Percentiles rank a stretch among this genome's conserved stretches.
These are phyloP conservation scores for Mrakiaceae sp. DNA, from an alignment of 1,284 basidiomycete species.

Conservation along the genomic window DNA sequence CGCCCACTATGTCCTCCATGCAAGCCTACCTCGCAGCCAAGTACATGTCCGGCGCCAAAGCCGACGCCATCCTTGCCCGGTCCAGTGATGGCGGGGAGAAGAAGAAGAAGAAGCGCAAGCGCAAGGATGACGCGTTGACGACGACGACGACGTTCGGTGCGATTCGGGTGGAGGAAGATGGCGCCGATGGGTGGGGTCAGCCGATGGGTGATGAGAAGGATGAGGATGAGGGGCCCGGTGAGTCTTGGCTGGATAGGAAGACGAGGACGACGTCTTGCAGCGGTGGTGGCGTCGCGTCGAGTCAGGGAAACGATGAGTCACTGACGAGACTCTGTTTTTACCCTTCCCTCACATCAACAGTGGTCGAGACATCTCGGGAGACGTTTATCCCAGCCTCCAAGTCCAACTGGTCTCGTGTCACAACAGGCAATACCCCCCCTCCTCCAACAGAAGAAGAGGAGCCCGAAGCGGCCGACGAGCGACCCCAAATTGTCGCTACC, in stretches of 20 bases:
- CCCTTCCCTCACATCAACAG: background rate
- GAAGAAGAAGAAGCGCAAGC: conserved; percentile 33
- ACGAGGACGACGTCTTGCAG: conserved; percentile 27
- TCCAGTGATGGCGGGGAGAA: too few species aligned
- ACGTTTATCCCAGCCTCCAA: conserved; percentile 9
- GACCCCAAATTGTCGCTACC: conserved; percentile 22
- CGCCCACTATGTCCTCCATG: conserved; percentile 7
- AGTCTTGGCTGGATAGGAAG: conserved; percentile 25
- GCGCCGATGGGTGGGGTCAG: conserved; percentile 25
- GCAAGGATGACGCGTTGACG: conserved; percentile 32
- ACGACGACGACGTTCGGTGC: conserved; percentile 25
- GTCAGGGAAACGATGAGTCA: too few species aligned
- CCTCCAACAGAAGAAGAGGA: background rate
- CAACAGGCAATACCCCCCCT: conserved; percentile 11
- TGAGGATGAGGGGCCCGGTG: conserved; percentile 41
- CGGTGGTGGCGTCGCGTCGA: background rate
- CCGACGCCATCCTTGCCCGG: conserved; percentile 80
- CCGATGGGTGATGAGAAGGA: conserved; percentile 37
- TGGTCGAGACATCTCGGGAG: conserved; percentile 7
- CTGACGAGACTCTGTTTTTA: too few species aligned
- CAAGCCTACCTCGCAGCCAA: conserved; percentile 16
- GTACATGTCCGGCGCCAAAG: conserved; percentile 95
- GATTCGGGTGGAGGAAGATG: conserved; percentile 30
- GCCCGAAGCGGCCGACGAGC: conserved; percentile 11
- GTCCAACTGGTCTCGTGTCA: conserved; percentile 10